These are phyloP conservation scores for Zygnema circumcarinatum DNA, from an alignment of 139 green algal genomes.

Conservation along the genomic window DNA sequence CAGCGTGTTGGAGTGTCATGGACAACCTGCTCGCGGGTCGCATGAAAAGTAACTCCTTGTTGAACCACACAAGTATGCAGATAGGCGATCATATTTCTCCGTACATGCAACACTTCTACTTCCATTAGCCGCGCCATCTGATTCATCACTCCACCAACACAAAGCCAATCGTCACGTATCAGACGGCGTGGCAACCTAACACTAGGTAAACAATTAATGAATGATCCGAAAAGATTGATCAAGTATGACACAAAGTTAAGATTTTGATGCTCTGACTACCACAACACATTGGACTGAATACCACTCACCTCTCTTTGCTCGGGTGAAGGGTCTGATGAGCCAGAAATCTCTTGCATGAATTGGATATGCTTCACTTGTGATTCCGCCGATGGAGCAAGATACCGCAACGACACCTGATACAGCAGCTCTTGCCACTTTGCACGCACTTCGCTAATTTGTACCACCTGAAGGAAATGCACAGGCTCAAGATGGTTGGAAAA, in stretches of 20 bases:
- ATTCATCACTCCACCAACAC: no score
- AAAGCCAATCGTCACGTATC: no score
- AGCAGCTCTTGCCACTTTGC: background rate
- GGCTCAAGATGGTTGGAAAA: no score
- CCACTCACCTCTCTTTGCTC: background rate
- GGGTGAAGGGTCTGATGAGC: background rate
- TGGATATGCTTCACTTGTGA: constrained; percentile 2
- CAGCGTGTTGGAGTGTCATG: no score
- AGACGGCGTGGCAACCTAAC: no score
- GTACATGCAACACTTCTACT: constrained; percentile 36
- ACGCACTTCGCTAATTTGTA: no score
- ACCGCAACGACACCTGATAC: background rate
- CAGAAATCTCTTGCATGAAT: background rate
- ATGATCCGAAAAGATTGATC: no score
- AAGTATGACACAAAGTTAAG: no score
- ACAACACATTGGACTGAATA: no score
- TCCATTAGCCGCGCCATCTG: constrained; percentile 33
- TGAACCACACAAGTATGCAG: constrained; percentile 23
- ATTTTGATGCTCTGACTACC: no score
- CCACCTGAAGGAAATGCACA: no score
- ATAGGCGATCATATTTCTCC: constrained; percentile 38
- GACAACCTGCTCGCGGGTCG: background rate
- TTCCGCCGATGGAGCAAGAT: background rate
- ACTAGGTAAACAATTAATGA: no score
- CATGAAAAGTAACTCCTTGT: constrained; percentile 14